phyloP scores from a whole-genome alignment of 139 green algal genomes.

The Desmodesmus armatus region DNA sequence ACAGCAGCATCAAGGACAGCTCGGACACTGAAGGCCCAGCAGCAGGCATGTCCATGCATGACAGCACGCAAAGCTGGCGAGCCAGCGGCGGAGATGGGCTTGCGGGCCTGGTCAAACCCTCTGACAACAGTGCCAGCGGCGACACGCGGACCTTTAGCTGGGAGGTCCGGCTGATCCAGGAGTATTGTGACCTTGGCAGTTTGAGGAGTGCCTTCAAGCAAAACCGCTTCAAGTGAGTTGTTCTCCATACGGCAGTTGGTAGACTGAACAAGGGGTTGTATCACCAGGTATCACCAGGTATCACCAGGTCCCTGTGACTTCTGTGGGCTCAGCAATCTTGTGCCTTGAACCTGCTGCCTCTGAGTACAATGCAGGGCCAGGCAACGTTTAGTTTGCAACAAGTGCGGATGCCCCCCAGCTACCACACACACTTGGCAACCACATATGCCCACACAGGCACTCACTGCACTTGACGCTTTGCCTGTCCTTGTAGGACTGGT shows the following conservation, averaged over 20 bases:
- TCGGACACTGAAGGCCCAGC: neutral
- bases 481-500: neutral
- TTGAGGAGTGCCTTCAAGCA: constrained; percentile 51
- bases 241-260: too few relatives aligned
- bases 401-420: too few relatives aligned
- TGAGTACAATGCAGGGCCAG: too few relatives aligned
- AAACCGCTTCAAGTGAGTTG: neutral
- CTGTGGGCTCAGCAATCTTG: too few relatives aligned
- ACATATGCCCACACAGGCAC: too few relatives aligned
- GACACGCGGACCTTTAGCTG: constrained; percentile 8
- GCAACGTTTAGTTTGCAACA: too few relatives aligned
- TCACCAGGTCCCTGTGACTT: too few relatives aligned
- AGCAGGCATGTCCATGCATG: constrained; percentile 32
- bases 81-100: neutral
- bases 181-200: constrained; percentile 61
- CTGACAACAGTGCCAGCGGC: neutral
- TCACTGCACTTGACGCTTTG: neutral
- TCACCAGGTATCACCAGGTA: too few relatives aligned
- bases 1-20: neutral
- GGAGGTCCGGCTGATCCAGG: constrained; percentile 59
- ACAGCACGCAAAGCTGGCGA: constrained; percentile 18
- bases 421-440: too few relatives aligned
- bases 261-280: too few relatives aligned
- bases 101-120: neutral
- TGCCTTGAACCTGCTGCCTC: too few relatives aligned